Percentiles rank a stretch among this genome's conserved stretches.
These are phyloP conservation scores for Paraphoma chrysanthemicola DNA, from an alignment of 2,329 filamentous ascomycete species.

Conservation along the genomic window DNA sequence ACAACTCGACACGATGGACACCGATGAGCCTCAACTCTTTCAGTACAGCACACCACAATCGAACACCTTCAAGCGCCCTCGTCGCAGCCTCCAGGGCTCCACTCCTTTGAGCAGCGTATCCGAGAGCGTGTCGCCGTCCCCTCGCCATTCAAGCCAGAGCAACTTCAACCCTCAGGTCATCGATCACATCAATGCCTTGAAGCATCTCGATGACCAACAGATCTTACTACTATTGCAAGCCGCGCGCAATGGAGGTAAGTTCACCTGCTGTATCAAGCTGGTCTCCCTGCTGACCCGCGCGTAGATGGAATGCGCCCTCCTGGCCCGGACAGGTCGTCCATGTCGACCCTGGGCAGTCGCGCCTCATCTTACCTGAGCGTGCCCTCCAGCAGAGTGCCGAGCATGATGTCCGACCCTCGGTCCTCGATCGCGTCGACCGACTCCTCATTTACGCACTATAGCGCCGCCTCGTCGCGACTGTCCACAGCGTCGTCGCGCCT, in stretches of 20 bases:
- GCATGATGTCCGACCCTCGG: slow-evolving; percentile 46
- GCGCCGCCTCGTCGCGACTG: slow-evolving; percentile 44
- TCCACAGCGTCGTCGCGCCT: slow-evolving; percentile 47
- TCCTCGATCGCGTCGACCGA: slow-evolving; percentile 48
- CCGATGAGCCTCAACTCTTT: slow-evolving; percentile 46
- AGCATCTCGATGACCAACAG: slow-evolving; percentile 49
- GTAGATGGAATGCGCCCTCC: slow-evolving; percentile 45
- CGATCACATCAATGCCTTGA: slow-evolving; percentile 49
- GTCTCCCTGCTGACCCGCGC: slow-evolving; percentile 26
- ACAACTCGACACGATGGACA: slow-evolving; percentile 45
- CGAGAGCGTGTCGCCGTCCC: slow-evolving; percentile 46
- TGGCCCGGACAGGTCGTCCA: slow-evolving; percentile 45
- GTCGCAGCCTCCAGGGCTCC: slow-evolving; percentile 46
- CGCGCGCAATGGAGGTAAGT: slow-evolving; percentile 48
- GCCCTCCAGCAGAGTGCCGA: slow-evolving; percentile 46
- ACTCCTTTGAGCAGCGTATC: slow-evolving; percentile 46
- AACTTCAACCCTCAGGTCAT: slow-evolving; percentile 46
- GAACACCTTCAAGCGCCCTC: slow-evolving; percentile 47
- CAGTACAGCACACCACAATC: slow-evolving; percentile 44
- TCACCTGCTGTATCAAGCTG: slow-evolving; percentile 7
- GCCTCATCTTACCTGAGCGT: slow-evolving; percentile 47
- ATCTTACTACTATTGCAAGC: slow-evolving; percentile 47
- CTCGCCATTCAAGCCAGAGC: slow-evolving; percentile 41
- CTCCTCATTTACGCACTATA: slow-evolving; percentile 47
- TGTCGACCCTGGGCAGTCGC: slow-evolving; percentile 45